Percentiles rank a stretch among this genome's conserved stretches.
Evolutionary conservation across 2,329 filamentous ascomycete species (phyloP).

Genomic region (Corinectria fuckeliana): DNA sequence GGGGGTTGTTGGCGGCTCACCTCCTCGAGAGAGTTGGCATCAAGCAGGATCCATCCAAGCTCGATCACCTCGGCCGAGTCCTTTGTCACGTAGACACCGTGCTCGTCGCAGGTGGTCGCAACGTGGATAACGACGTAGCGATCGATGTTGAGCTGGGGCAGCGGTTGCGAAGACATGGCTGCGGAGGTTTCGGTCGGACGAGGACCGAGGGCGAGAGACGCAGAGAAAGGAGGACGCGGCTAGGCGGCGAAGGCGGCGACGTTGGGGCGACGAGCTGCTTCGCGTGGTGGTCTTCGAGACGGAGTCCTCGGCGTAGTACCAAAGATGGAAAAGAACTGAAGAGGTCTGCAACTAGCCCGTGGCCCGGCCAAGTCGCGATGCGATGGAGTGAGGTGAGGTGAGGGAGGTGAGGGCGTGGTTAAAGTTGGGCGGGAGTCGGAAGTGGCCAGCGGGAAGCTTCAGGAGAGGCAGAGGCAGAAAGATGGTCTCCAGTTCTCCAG

Average conservation of each 20-base stretch:
- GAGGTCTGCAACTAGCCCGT: conserved; percentile 43
- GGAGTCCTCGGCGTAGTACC: conserved; percentile 31
- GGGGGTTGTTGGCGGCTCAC: conserved; percentile 57
- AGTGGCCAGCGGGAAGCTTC: conserved; percentile 34
- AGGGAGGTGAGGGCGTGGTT: conserved; percentile 33
- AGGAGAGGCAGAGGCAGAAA: conserved; percentile 34
- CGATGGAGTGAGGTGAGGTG: conserved; percentile 26
- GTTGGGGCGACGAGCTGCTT: conserved; percentile 20
- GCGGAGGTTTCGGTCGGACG: conserved; percentile 33
- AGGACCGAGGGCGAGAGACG: conserved; percentile 28
- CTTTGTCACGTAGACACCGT: conserved; percentile 98
- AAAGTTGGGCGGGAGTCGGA: conserved; percentile 26
- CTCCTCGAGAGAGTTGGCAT: conserved; percentile 91
- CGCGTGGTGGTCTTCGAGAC: conserved; percentile 20
- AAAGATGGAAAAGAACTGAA: conserved; percentile 21
- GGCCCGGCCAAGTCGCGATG: conserved; percentile 46
- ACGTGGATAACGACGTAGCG: conserved; percentile 98
- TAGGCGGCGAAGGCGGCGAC: conserved; percentile 24
- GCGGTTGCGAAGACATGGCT: conserved; percentile 50
- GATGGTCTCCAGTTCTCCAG: conserved; percentile 1
- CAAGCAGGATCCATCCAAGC: conserved; percentile 95
- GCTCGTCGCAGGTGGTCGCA: conserved; percentile 97
- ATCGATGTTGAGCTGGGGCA: conserved; percentile 77
- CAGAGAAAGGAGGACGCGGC: conserved; percentile 32
- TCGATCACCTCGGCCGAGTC: conserved; percentile 99